These are phyloP conservation scores for Mallotus repandus DNA, from an alignment of 441 rosid genomes.

Conservation along the genomic window DNA sequence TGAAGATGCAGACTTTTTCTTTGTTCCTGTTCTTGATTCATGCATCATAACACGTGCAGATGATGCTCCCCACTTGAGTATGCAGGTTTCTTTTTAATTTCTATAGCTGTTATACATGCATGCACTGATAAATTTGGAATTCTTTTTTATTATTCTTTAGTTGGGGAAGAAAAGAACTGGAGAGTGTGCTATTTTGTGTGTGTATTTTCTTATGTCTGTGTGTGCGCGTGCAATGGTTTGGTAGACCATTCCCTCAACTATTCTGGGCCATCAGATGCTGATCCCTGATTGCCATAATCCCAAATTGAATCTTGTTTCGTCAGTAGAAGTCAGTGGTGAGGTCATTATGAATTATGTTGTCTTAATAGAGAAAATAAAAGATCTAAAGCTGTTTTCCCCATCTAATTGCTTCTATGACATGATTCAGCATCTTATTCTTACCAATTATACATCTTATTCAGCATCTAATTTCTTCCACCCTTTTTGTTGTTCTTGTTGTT, in stretches of 20 bases:
- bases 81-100: constrained; percentile 51
- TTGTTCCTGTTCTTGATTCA: constrained; percentile 96
- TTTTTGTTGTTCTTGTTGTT: neutral
- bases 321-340: no score
- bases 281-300: neutral
- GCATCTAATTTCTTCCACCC: neutral
- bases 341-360: neutral
- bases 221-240: neutral
- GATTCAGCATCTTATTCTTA: neutral
- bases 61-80: constrained; percentile 85
- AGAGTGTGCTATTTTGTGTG: neutral
- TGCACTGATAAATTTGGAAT: constrained; percentile 1
- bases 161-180: neutral
- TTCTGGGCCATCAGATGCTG: neutral
- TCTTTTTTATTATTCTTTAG: neutral
- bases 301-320: neutral
- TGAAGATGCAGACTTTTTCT: constrained; percentile 94
- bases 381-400: neutral
- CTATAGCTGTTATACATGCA: constrained; percentile 4
- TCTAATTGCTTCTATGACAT: no score
- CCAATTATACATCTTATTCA: neutral
- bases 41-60: constrained; percentile 93
- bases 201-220: neutral
- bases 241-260: neutral
- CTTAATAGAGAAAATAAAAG: neutral